These are phyloP conservation scores for Coemansia javaensis DNA, from an alignment of 192 early-diverging fungal species.

Conservation along the genomic window DNA sequence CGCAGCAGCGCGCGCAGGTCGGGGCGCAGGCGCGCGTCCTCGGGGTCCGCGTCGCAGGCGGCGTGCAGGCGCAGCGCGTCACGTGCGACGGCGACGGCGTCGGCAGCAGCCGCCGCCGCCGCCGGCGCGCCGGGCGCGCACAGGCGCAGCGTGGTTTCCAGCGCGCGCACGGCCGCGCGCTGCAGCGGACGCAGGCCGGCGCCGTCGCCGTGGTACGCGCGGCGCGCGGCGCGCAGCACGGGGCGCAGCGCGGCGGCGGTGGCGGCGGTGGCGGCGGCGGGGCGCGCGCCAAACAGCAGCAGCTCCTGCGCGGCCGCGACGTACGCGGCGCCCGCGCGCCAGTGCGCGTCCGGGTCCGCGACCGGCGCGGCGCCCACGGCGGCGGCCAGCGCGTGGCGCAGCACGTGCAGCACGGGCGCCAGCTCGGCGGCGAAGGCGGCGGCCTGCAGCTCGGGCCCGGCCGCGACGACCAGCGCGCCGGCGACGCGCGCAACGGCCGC, in stretches of 20 bases:
- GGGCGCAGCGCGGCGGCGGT: conserved; percentile 22
- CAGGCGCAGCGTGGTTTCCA: conserved; percentile 33
- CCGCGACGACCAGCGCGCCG: conserved; percentile 78
- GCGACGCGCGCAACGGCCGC: conserved; percentile 79
- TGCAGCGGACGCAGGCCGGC: conserved; percentile 15
- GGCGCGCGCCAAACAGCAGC: conserved; percentile 25
- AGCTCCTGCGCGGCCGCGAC: conserved; percentile 34
- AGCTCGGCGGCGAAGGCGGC: conserved; percentile 73
- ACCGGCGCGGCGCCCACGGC: conserved; percentile 3
- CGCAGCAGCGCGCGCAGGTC: conserved; percentile 26
- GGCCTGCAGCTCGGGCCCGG: conserved; percentile 86
- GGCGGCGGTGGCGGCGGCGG: conserved; percentile 7
- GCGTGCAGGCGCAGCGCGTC: conserved; percentile 36
- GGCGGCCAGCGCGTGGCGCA: conserved; percentile 61
- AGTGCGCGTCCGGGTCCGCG: conserved; percentile 35
- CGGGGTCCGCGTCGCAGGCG: neutral
- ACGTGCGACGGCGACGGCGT: conserved; percentile 34
- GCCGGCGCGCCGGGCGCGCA: conserved; percentile 11
- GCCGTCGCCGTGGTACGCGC: conserved; percentile 7
- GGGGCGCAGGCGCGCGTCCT: neutral
- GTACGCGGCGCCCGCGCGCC: conserved; percentile 27
- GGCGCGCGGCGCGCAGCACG: conserved; percentile 11
- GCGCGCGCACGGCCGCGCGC: conserved; percentile 18
- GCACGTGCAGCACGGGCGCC: conserved; percentile 69
- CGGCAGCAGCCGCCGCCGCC: neutral